phyloP scores from a whole-genome alignment of 495 filamentous ascomycete genomes.

The Lasiosphaeris hirsuta region DNA sequence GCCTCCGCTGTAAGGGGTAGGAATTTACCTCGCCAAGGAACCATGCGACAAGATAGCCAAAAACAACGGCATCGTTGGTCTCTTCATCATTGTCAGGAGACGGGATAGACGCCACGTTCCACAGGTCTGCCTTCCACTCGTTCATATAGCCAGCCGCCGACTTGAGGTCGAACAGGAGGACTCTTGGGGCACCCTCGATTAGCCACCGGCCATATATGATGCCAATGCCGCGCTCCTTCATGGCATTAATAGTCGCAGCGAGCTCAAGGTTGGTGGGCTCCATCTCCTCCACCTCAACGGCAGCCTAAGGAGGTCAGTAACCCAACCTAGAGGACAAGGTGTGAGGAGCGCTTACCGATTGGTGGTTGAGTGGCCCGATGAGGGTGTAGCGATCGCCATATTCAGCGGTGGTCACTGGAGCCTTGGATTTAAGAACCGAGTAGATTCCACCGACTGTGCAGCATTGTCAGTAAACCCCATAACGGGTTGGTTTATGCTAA shows the following conservation, averaged over 20 bases:
- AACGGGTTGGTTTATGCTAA: not conserved
- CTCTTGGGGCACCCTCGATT: constrained; percentile 91
- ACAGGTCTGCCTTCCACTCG: constrained; percentile 96
- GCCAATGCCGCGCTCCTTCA: constrained; percentile 86
- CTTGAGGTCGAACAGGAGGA: constrained; percentile 90
- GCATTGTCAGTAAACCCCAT: not conserved
- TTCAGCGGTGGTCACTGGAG: constrained; percentile 93
- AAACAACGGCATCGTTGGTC: constrained; percentile 96
- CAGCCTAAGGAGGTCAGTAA: constrained; percentile 53
- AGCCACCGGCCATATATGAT: constrained; percentile 95
- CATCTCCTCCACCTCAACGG: constrained; percentile 92
- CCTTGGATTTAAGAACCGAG: constrained; percentile 98
- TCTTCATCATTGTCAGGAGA: constrained; percentile 87
- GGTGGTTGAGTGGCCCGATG: constrained; percentile 88
- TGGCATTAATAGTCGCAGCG: constrained; percentile 76
- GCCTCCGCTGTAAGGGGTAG: not conserved
- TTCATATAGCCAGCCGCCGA: constrained; percentile 87
- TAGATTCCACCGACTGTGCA: constrained; percentile 92
- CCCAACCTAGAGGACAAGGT: not conserved
- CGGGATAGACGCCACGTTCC: constrained; percentile 89
- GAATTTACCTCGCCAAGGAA: constrained; percentile 87
- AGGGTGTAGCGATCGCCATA: constrained; percentile 97
- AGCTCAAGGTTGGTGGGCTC: constrained; percentile 78
- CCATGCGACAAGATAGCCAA: constrained; percentile 96
- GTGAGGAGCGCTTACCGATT: constrained; percentile 62